Conservation (phyloP, 2,329 filamentous ascomycete genomes). For the Aureobasidium sp. region DNA sequence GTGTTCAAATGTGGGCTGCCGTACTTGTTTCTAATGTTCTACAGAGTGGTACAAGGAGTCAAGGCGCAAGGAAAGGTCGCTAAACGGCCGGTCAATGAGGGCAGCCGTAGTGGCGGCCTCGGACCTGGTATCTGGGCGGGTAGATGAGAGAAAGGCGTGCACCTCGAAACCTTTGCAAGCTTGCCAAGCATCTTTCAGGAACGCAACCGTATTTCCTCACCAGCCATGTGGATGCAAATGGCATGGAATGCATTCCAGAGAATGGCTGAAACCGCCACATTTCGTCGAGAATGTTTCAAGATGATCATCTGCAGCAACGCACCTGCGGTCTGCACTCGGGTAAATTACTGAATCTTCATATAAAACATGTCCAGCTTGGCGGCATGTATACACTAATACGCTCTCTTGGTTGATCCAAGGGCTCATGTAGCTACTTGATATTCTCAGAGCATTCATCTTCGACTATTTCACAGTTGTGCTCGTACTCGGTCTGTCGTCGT, state of each 20-base stretch:
- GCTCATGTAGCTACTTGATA: neutral
- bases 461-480: too few species aligned
- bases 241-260: neutral
- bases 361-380: neutral
- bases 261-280: neutral
- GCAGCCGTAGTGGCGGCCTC: conserved; percentile 39
- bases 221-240: conserved; percentile 1
- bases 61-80: conserved; percentile 66
- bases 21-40: neutral
- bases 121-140: conserved; percentile 31
- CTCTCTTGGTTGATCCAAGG: neutral
- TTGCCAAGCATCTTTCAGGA: neutral
- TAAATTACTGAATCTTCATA: neutral
- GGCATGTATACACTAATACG: neutral
- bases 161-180: neutral
- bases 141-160: conserved; percentile 22
- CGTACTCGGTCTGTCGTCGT: neutral
- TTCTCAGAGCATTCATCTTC: neutral
- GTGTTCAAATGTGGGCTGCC: neutral
- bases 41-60: conserved; percentile 70
- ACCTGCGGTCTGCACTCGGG: neutral
- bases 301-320: neutral
- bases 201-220: neutral
- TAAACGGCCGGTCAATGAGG: conserved; percentile 71
- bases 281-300: conserved; percentile 7